These are phyloP conservation scores for Amoeboradix gromovi DNA, from an alignment of 371 early-diverging fungal species.

Conservation along the genomic window DNA sequence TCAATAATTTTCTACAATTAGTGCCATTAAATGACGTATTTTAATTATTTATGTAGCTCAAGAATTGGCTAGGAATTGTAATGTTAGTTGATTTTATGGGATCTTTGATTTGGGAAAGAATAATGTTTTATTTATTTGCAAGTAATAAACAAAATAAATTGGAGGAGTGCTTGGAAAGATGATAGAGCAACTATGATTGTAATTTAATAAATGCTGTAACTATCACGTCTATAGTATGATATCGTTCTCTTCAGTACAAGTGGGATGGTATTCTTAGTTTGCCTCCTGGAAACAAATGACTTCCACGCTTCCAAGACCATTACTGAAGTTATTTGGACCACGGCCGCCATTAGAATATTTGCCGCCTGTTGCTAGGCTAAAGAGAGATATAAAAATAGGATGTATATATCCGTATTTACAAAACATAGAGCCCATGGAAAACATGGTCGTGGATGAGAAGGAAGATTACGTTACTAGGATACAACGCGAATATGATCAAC, in stretches of 20 bases:
- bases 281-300: too few relatives aligned
- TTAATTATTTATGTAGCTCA: conserved; percentile 2
- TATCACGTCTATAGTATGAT: too few relatives aligned
- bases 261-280: too few relatives aligned
- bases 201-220: not conserved
- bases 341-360: not conserved
- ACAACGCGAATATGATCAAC: not conserved
- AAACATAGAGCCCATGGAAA: not conserved
- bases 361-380: not conserved
- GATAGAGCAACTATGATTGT: not conserved
- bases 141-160: conserved; percentile 38
- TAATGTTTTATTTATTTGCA: conserved; percentile 18
- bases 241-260: too few relatives aligned
- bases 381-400: not conserved
- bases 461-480: not conserved
- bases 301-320: not conserved
- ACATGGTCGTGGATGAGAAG: not conserved
- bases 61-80: not conserved
- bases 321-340: not conserved
- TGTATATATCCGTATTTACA: not conserved
- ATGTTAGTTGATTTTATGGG: not conserved
- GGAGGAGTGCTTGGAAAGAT: conserved; percentile 50
- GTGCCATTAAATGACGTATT: not conserved
- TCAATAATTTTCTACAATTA: conserved; percentile 28
- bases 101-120: not conserved